These are phyloP conservation scores for Serendipita indica DNA, from an alignment of 768 basidiomycete species.

Conservation along the genomic window DNA sequence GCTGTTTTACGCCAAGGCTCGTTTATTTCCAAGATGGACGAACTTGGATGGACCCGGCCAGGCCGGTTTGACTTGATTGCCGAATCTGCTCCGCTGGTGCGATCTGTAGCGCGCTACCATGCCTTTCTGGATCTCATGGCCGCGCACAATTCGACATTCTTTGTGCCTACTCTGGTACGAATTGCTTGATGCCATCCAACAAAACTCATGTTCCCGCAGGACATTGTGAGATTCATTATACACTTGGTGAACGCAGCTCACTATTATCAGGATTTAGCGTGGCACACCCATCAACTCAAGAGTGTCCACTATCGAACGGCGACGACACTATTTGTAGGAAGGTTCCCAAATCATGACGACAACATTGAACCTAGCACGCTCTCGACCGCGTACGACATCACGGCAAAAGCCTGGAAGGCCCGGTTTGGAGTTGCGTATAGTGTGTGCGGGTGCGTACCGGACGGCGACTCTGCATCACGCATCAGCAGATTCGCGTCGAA, in stretches of 20 bases:
- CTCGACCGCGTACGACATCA: background rate
- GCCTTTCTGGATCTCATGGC: conserved; percentile 16
- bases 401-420: conserved; percentile 6
- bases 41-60: conserved; percentile 13
- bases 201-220: background rate
- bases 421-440: conserved; percentile 11
- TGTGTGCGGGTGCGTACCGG: conserved; percentile 8
- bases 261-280: conserved; percentile 12
- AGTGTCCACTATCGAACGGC: conserved; percentile 8
- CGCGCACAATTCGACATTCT: background rate
- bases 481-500: background rate
- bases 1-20: conserved; percentile 14
- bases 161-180: conserved; percentile 15
- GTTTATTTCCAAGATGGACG: conserved; percentile 13
- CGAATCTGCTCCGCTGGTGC: conserved; percentile 7
- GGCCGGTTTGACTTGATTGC: conserved; percentile 6
- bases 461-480: background rate
- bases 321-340: conserved; percentile 2
- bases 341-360: conserved; percentile 14
- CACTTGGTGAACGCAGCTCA: too few relatives aligned
- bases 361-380: conserved; percentile 8
- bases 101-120: conserved; percentile 15
- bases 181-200: background rate
- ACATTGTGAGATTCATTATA: too few relatives aligned
- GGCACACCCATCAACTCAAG: conserved; percentile 16